Evolutionary conservation across 176 grass and related monocot genomes (phyloP), one percentile per base, ranked within the genome.

Genomic region (Saccharum officinarum): DNA sequence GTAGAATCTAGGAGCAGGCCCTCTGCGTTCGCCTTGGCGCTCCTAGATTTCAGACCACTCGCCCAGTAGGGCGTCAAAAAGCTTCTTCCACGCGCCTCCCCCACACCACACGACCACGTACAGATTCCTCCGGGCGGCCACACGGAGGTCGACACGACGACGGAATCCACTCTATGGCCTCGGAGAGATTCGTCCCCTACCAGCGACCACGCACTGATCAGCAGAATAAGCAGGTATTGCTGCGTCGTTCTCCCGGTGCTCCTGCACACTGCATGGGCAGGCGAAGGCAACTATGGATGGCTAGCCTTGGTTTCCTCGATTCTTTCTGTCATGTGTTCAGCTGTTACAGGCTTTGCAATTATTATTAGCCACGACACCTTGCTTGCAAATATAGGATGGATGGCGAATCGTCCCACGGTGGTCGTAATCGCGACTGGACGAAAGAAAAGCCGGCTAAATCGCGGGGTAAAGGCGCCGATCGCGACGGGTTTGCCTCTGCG

Each of bases 121-220:
- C 39, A 69, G 85, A 91, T 87, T 87, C 85, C 52, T 28, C 66
- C 2, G n/a, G 28, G 59, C 65, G 74, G 84, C 68, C 75, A 69
- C 8, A 11, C 0, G 57, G 69, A 41, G 55, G 69, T 40, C 47
- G 80, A 80, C 80, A 87, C 80, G 85, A 26, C 62, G 73, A 14
- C 66, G 70, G 79, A 82, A 90, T 82, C 83, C 79, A 86, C 83
- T 65, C 25, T 2, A 73, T 65, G 13, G 17, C 71, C 1, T 49
- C 25, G 7, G 72, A 18, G 45, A 75, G 63, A 66, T 66, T 66
- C 63, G 57, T 61, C 55, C 50, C 13, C 34, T 34, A 4, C 22
- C 10, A 1, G 8, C 11, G 22, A 46, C n/a, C n/a, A 23, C 20
- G 34, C 34, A 55, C 6, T 8, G 8, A 60, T 28, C 3, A 25